Percentiles rank a stretch among this genome's conserved stretches.
Evolutionary conservation across 2,329 filamentous ascomycete species (phyloP).

Genomic region (Teratosphaeria destructans): DNA sequence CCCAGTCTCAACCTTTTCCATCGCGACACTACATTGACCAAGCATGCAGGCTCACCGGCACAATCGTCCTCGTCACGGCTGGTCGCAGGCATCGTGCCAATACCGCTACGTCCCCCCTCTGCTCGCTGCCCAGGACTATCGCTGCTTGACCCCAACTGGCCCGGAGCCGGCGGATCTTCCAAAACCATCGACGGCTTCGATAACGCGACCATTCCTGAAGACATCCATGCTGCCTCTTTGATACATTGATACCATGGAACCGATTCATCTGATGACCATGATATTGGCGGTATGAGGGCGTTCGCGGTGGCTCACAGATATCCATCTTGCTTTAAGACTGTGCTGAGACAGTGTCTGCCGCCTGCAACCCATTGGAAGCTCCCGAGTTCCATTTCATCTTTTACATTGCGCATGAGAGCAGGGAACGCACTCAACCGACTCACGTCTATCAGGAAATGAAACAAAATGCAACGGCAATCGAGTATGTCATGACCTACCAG

Average conservation of each 20-base stretch:
- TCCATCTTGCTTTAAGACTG: constrained; percentile 17
- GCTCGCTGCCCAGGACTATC: constrained; percentile 27
- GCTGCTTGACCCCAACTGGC: constrained; percentile 34
- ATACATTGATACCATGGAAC: too few relatives aligned
- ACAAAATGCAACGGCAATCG: constrained; percentile 27
- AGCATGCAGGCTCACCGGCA: constrained; percentile 17
- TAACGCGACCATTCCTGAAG: constrained; percentile 31
- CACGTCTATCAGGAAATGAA: constrained; percentile 32
- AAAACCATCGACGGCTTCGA: constrained; percentile 27
- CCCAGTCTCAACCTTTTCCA: not conserved
- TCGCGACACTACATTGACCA: not conserved
- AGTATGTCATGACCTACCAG: constrained; percentile 26
- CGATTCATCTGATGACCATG: too few relatives aligned
- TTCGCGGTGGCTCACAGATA: too few relatives aligned
- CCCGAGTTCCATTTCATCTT: constrained; percentile 26
- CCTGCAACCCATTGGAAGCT: constrained; percentile 17
- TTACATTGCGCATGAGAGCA: constrained; percentile 14
- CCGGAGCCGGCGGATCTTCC: constrained; percentile 24
- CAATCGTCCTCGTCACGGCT: constrained; percentile 40
- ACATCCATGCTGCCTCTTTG: constrained; percentile 25
- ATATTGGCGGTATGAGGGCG: too few relatives aligned
- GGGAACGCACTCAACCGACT: constrained; percentile 31
- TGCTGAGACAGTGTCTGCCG: constrained; percentile 34
- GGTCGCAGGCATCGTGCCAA: constrained; percentile 38
- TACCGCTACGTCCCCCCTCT: constrained; percentile 31